phyloP scores from a whole-genome alignment of 352 stramenopile genomes.

The Globisporangium radiosum region DNA sequence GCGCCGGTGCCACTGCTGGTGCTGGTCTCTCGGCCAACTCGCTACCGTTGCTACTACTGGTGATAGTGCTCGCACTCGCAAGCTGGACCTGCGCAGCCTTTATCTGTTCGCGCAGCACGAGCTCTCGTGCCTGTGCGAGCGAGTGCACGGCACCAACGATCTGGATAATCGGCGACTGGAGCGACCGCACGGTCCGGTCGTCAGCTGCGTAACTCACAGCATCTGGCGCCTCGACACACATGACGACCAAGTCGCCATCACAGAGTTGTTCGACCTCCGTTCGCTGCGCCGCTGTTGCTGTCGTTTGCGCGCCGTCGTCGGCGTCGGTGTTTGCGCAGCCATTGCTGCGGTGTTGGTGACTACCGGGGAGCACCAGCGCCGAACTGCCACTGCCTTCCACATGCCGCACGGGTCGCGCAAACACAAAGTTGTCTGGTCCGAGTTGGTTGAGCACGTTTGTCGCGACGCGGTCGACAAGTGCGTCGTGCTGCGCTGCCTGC shows the following conservation, averaged over 20 bases:
- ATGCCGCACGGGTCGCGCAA: constrained; percentile 29
- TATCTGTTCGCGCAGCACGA: constrained; percentile 1
- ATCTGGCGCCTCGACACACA: constrained; percentile 13
- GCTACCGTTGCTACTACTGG: not conserved
- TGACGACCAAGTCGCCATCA: constrained; percentile 26
- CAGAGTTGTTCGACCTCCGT: constrained; percentile 10
- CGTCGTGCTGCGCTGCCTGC: constrained; percentile 3
- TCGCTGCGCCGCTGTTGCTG: not conserved
- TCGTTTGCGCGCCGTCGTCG: not conserved
- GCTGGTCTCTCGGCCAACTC: not conserved
- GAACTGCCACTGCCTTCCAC: not conserved
- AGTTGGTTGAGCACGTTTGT: constrained; percentile 40
- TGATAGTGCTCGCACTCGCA: not conserved
- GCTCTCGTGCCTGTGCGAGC: constrained; percentile 12
- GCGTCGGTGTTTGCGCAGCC: not conserved
- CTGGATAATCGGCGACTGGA: constrained; percentile 23
- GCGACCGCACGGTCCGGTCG: constrained; percentile 1
- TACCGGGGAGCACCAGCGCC: not conserved
- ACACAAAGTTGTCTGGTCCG: constrained; percentile 66
- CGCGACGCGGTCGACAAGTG: constrained; percentile 7
- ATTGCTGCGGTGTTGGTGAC: not conserved
- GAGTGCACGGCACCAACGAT: constrained; percentile 16
- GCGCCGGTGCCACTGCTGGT: not conserved
- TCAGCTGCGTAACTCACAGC: not conserved
- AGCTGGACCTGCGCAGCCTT: not conserved